Evolutionary conservation across 2,329 filamentous ascomycete genomes (phyloP).

Genomic region (Lachnellula suecica): DNA sequence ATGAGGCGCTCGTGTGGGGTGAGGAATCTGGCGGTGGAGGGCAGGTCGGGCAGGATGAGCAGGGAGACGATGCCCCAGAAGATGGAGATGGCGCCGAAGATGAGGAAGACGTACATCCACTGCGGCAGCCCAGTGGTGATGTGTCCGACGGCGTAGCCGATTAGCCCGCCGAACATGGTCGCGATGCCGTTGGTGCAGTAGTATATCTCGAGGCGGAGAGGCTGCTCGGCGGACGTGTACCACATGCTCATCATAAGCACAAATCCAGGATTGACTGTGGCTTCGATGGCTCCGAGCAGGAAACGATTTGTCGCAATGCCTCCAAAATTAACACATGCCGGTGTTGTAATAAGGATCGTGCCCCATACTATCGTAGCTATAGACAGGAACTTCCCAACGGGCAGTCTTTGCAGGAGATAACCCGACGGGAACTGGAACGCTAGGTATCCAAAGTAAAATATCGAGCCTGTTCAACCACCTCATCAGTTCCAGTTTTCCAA

Average conservation of each 20-base stretch:
- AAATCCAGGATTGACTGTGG: slow-evolving; percentile 36
- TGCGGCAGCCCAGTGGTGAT: slow-evolving; percentile 26
- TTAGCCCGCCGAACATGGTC: slow-evolving; percentile 33
- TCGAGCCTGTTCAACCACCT: slow-evolving; percentile 38
- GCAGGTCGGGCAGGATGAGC: slow-evolving; percentile 60
- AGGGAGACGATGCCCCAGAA: slow-evolving; percentile 54
- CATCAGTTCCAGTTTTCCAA: not conserved
- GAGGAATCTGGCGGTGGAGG: slow-evolving; percentile 62
- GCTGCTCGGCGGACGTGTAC: slow-evolving; percentile 40
- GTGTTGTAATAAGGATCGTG: slow-evolving; percentile 31
- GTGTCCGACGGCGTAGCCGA: slow-evolving; percentile 30
- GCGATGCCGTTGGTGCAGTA: slow-evolving; percentile 40
- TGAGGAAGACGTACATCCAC: slow-evolving; percentile 38
- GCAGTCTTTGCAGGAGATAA: slow-evolving; percentile 24
- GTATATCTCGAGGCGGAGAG: slow-evolving; percentile 37
- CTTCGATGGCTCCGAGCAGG: slow-evolving; percentile 34
- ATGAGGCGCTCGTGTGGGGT: slow-evolving; percentile 53
- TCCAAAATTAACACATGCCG: slow-evolving; percentile 32
- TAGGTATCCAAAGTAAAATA: slow-evolving; percentile 29
- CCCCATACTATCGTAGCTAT: slow-evolving; percentile 31
- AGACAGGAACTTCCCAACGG: slow-evolving; percentile 16
- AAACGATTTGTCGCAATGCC: slow-evolving; percentile 33
- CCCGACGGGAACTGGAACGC: slow-evolving; percentile 27
- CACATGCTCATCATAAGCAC: slow-evolving; percentile 39
- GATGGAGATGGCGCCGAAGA: slow-evolving; percentile 40